phyloP scores from a whole-genome alignment of 208 protist species.

The Leishmania tarentolae region DNA sequence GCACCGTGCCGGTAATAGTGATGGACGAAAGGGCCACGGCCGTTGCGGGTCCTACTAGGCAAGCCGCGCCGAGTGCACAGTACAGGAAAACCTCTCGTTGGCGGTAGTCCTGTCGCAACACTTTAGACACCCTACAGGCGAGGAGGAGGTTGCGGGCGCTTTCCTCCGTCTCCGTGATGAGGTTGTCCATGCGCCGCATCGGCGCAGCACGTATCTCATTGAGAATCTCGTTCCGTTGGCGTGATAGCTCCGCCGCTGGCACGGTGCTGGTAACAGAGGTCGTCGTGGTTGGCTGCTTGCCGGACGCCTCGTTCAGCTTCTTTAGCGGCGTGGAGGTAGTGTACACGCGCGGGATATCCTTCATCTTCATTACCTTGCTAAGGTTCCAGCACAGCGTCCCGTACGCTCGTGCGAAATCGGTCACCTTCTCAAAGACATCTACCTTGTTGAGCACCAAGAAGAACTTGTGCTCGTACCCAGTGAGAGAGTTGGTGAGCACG shows the following conservation, averaged over 20 bases:
- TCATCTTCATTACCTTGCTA: slow-evolving; percentile 86
- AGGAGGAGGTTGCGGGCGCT: slow-evolving; percentile 56
- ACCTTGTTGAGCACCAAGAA: slow-evolving; percentile 91
- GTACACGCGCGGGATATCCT: slow-evolving; percentile 93
- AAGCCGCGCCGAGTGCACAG: slow-evolving; percentile 15
- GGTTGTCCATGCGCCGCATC: slow-evolving; percentile 74
- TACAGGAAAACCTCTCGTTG: slow-evolving; percentile 33
- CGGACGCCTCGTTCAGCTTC: slow-evolving; percentile 1
- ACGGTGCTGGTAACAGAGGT: slow-evolving; percentile 14
- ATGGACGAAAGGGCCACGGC: slow-evolving; percentile 25
- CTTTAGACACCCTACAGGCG: slow-evolving; percentile 45
- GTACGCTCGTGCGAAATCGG: slow-evolving; percentile 90
- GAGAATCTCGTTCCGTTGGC: slow-evolving; percentile 60
- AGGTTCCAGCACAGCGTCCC: slow-evolving; percentile 93
- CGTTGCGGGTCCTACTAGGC: slow-evolving; percentile 16
- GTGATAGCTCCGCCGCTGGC: slow-evolving; percentile 49
- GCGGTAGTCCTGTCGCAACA: slow-evolving; percentile 48
- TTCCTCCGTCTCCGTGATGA: slow-evolving; percentile 77
- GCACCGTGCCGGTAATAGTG: slow-evolving; percentile 25
- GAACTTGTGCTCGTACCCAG: slow-evolving; percentile 89
- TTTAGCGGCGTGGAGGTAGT: slow-evolving; percentile 70
- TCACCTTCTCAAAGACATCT: slow-evolving; percentile 80
- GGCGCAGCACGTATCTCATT: slow-evolving; percentile 62
- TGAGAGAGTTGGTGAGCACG: slow-evolving; percentile 86
- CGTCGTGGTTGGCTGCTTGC: background rate